Base-by-base conservation (phyloP, 352 stramenopile genomes). In the Pythium graminicola region DNA sequence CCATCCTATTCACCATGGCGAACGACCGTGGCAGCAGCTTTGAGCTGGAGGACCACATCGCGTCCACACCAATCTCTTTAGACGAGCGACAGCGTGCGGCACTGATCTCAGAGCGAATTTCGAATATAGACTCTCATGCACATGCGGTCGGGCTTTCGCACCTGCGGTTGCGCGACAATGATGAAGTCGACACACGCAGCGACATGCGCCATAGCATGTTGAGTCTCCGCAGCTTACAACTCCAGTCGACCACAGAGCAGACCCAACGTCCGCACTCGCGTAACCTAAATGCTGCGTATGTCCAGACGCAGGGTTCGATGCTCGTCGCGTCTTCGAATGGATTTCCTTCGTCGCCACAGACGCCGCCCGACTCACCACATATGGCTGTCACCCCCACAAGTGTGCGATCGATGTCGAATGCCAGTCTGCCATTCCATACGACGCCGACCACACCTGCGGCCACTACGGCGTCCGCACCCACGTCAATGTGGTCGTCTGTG, bases 81-180 rank as follows among this genome's bases (percentile, higher is more conserved):
- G 59, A 61, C 41, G 59, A 66, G 41, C 27, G 54, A 22, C 46
- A 61, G 45, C 59, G 59, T 41, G 59, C 59, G 6, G 59, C 59
- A 27, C 40, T 66, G 4, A 66, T 66, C 59, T 58, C 51, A 8
- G 41, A 62, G 59, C 51, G 59, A 17, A 62, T 66, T 29, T 55
- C 51, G 13, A 55, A 33, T 36, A 44, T 57, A n/a, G 32, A 57
- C 50, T n/a, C 51, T 7, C 57, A 60, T 36, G 38, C 57, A 20
- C 57, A 32, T 19, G 44, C 57, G 27, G 50, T 64, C 20, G 57
- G 49, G 6, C 49, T 64, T 36, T 43, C 50, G 24, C 55, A 57
- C 47, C 23, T 58, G 56, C 41, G 50, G 17, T 44, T 38, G n/a
- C 41, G 23, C 9, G 32, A 53, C 39, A 20, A 44, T 26, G 23